Evolutionary conservation across 2,329 filamentous ascomycete species (phyloP).

Genomic region (Mycocentrospora acerina): DNA sequence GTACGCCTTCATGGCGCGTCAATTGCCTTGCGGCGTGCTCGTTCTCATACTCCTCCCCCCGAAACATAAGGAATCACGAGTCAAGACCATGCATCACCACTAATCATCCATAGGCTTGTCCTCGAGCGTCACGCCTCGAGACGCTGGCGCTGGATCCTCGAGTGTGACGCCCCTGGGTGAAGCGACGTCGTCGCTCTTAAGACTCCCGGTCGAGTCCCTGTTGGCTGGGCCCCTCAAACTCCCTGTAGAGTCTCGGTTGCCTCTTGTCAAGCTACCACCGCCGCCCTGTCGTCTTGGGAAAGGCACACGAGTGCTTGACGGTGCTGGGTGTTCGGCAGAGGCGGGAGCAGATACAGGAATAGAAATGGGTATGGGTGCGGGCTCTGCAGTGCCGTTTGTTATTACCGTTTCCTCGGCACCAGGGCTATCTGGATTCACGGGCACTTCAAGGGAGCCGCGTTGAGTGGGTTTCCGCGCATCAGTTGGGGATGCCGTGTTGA

Average conservation of each 20-base stretch:
- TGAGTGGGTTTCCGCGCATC: slow-evolving; percentile 58
- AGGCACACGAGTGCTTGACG: slow-evolving; percentile 38
- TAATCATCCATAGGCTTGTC: slow-evolving; percentile 80
- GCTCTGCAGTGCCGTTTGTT: slow-evolving; percentile 42
- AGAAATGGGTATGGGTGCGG: slow-evolving; percentile 9
- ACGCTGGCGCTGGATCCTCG: slow-evolving; percentile 46
- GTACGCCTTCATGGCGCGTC: too few species aligned
- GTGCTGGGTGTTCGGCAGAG: slow-evolving; percentile 32
- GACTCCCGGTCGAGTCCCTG: slow-evolving; percentile 34
- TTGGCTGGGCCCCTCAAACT: slow-evolving; percentile 34
- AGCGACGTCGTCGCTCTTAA: slow-evolving; percentile 39
- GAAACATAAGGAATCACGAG: slow-evolving; percentile 2
- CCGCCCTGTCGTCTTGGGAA: slow-evolving; percentile 28
- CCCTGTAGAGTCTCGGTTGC: slow-evolving; percentile 42
- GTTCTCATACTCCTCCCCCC: too few species aligned
- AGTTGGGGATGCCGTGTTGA: slow-evolving; percentile 58
- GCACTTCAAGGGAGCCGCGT: slow-evolving; percentile 77
- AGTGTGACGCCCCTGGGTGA: slow-evolving; percentile 61
- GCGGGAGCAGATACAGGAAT: slow-evolving; percentile 5
- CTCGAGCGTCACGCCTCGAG: slow-evolving; percentile 65
- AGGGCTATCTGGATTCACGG: slow-evolving; percentile 58
- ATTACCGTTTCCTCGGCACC: slow-evolving; percentile 32
- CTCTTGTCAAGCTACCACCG: slow-evolving; percentile 36
- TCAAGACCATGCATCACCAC: slow-evolving; percentile 18
- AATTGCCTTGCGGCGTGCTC: too few species aligned